phyloP scores from a whole-genome alignment of 805 yeast genomes.

The Kluyveromyces lactis region DNA sequence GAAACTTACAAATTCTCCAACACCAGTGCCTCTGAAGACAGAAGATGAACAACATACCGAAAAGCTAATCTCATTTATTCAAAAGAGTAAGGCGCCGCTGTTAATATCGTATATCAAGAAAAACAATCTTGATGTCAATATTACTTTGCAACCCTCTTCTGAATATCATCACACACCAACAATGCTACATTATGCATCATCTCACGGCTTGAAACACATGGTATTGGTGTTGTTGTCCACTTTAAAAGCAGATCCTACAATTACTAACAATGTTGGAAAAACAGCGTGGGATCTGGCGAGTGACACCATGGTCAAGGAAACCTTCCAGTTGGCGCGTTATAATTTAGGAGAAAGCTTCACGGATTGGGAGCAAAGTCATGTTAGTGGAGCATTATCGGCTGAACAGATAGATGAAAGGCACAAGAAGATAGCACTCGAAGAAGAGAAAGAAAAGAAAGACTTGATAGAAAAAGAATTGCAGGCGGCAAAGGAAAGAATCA shows the following conservation, averaged over 20 bases:
- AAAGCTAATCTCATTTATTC: conserved; percentile 52
- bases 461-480: conserved; percentile 20
- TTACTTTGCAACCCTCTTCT: conserved; percentile 44
- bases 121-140: conserved; percentile 46
- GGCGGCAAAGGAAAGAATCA: conserved; percentile 22
- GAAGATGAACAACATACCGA: conserved; percentile 43
- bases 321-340: conserved; percentile 61
- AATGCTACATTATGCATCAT: conserved; percentile 68
- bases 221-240: conserved; percentile 50
- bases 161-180: conserved; percentile 59
- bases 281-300: conserved; percentile 63
- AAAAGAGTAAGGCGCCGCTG: conserved; percentile 71
- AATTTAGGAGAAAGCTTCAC: conserved; percentile 60
- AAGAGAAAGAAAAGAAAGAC: conserved; percentile 33
- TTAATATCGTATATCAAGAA: conserved; percentile 53
- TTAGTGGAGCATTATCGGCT: conserved; percentile 49
- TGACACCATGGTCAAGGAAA: conserved; percentile 36
- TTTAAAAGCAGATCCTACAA: conserved; percentile 63
- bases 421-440: conserved; percentile 30
- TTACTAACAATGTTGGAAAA: conserved; percentile 43
- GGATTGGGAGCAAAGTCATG: conserved; percentile 63
- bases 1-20: conserved; percentile 17
- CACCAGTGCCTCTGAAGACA: conserved; percentile 13
- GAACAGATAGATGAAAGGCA: conserved; percentile 46
- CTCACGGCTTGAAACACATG: conserved; percentile 58